Base-by-base conservation (phyloP, 306 rosid species). In the Lagenaria siceraria region DNA sequence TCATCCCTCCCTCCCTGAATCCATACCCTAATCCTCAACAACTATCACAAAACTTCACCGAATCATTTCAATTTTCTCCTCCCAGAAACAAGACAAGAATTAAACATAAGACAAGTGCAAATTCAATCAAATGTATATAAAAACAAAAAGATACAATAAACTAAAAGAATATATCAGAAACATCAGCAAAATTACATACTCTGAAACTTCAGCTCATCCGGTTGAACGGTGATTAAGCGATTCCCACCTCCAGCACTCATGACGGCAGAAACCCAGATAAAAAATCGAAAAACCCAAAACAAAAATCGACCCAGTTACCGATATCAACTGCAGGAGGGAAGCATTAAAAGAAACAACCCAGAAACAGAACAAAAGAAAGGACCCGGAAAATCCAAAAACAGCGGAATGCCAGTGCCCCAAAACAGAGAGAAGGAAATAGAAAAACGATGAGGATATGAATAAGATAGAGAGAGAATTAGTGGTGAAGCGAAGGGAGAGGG, bases 171-270 rank as follows among this genome's bases (percentile, higher is more conserved):
- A 29, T 29, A 68, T 10, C 10, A 10, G 51, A 60, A 65, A 53
- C 10, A 22, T 11, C 4, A 63, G 12, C 68, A 25, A 78, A 38
- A 9, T 10, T 19, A 80, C 84, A 33, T 90, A 95, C 99, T 87
- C 40, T 74, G 89, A 81, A 95, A 92, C 78, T 81, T 89, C 86
- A 95, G 93, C 80, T 95, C 97, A 53, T 92, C 96, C 40, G 97
- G 96, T 55, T 61, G 77, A 77, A 92, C 80, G 56, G 97, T 83
- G 79, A 95, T 86, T 76, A 88, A 76, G 21, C 80, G 84, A 79
- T 82, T 82, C 17, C 81, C 72, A 63, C 64, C 68, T 58, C 81
- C 80, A 78, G 85, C 84, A 81, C 87, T 84, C 97, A 92, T 95
- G 90, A 77, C 81, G 86, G 80, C 33, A 65, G 27, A 22, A 78